phyloP scores from a whole-genome alignment of 1,284 basidiomycete genomes.

The Lignosus rhinocerotis region DNA sequence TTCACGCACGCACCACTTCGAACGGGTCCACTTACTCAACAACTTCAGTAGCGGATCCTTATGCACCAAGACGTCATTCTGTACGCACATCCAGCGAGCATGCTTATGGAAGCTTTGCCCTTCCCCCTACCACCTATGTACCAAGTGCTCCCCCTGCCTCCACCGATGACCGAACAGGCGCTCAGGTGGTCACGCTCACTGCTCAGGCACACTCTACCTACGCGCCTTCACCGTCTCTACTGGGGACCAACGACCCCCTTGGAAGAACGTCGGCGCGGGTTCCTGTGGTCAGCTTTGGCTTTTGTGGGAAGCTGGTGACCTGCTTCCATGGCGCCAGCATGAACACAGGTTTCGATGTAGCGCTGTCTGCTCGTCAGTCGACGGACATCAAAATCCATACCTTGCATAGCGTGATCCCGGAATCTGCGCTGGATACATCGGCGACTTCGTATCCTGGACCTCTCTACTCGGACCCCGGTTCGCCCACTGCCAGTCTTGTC shows the following conservation, averaged over 20 bases:
- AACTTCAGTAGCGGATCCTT: conserved; percentile 40
- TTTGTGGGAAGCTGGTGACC: conserved; percentile 83
- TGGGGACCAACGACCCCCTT: conserved; percentile 83
- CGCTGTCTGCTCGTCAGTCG: conserved; percentile 69
- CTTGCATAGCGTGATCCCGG: conserved; percentile 69
- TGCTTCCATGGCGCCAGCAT: conserved; percentile 80
- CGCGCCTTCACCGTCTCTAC: conserved; percentile 73
- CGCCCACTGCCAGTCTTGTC: conserved; percentile 67
- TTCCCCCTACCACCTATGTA: conserved; percentile 5
- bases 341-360: conserved; percentile 76
- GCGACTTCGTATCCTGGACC: conserved; percentile 80
- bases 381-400: conserved; percentile 71
- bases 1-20: conserved; percentile 47
- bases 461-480: conserved; percentile 74
- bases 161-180: conserved; percentile 21
- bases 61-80: conserved; percentile 38
- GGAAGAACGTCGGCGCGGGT: conserved; percentile 72
- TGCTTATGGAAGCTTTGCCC: conserved; percentile 17
- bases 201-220: conserved; percentile 54
- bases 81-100: conserved; percentile 28
- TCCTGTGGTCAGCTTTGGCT: conserved; percentile 86
- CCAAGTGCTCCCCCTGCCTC: conserved; percentile 5
- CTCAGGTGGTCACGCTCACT: conserved; percentile 47
- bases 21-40: conserved; percentile 50
- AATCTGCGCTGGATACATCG: conserved; percentile 60